Base-by-base conservation (phyloP, 2,329 filamentous ascomycete genomes). In the Gnomoniopsis smithogilvyi region DNA sequence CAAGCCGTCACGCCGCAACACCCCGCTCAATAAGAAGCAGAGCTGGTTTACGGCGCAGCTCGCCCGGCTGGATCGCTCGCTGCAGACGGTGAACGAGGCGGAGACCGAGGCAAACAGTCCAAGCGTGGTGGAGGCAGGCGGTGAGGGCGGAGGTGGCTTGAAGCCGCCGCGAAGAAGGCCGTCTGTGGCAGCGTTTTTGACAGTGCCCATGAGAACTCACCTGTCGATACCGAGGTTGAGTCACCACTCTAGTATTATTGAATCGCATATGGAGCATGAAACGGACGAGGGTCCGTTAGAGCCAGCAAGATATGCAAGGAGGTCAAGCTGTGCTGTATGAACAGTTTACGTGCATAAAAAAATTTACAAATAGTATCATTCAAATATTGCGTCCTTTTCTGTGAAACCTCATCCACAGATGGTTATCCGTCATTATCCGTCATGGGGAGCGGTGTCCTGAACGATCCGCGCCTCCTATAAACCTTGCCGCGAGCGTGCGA, bases 41-140 rank as follows among this genome's bases (percentile, higher is more conserved):
- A 56, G 53, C 26, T 62, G 60, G 60, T 54, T 62, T 43, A 60
- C 36, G 43, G 45, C 57, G n/a, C 60, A 62, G 60, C 36, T 60
- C 30, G 53, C 57, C 8, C 54, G 51, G 45, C 49, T 60, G 19
- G 60, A 60, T 50, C 47, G 43, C 48, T 60, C 56, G 36, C 53
- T 57, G 45, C 48, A 46, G 38, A 56, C 60, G 2, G 49, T 60
- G 34, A 51, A 54, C 26, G 60, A 62, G 53, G 52, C 15, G 33
- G 38, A 19, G 4, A 46, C 41, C 46, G 51, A 52, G 26, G 48
- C 54, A 34, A 34, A 21, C 22, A 53, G 41, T 36, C 33, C 36
- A 11, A 34, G 51, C 30, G 21, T 41, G 21, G 17, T 50, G 17
- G 57, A 51, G 30, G 49, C 57, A 8, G 48, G 38, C 45, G 49